Conservation (phyloP, 129 eudicot genomes). For the Flaveria sonorensis region DNA sequence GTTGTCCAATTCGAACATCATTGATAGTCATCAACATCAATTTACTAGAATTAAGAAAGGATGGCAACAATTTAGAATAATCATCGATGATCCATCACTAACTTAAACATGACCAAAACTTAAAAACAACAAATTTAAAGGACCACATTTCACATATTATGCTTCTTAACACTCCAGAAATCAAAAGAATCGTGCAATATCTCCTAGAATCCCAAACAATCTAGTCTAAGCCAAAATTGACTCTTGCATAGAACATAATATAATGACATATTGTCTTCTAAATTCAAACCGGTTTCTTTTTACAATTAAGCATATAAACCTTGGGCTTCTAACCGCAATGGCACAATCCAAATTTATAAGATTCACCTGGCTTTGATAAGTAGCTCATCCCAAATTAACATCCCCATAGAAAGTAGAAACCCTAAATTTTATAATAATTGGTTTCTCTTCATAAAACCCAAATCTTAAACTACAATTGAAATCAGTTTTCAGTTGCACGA, state of each 20-base stretch:
- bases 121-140: not conserved
- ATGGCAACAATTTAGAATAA: not conserved
- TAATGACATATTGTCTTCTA: not conserved
- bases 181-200: not conserved
- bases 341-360: too few relatives aligned
- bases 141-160: not conserved
- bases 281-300: not conserved
- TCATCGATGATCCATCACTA: not conserved
- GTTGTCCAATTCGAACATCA: too few relatives aligned
- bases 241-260: not conserved
- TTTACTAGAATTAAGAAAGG: not conserved
- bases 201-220: not conserved
- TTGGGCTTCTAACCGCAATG: not conserved
- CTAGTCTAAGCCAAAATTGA: not conserved
- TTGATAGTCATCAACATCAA: not conserved
- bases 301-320: not conserved
- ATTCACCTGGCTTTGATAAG: too few relatives aligned
- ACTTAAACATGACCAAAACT: not conserved
- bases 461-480: too few relatives aligned
- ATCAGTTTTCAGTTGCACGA: too few relatives aligned
- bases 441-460: too few relatives aligned
- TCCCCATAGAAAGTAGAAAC: conserved; percentile 9
- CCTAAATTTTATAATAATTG: conserved; percentile 12
- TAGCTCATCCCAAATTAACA: too few relatives aligned
- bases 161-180: not conserved